These are phyloP conservation scores for Candida saitoana DNA, from an alignment of 805 yeast species.

Conservation along the genomic window DNA sequence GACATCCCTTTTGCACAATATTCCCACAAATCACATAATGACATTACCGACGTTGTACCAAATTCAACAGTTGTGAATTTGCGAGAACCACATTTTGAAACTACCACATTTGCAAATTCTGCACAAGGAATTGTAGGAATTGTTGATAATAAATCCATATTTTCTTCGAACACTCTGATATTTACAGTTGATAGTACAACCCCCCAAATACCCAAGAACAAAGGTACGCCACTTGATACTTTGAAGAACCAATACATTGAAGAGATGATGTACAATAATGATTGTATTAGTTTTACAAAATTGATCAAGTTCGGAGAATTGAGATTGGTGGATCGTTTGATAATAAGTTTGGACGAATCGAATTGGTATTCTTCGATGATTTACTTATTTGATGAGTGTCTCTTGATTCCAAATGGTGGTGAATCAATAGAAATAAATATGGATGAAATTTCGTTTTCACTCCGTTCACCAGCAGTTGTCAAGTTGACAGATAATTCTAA, in stretches of 20 bases:
- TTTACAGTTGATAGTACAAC: slow-evolving; percentile 1
- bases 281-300: neutral
- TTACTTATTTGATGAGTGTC: slow-evolving; percentile 1
- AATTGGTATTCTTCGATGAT: slow-evolving; percentile 2
- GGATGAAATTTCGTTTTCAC: neutral
- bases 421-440: neutral
- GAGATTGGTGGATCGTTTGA: slow-evolving; percentile 2
- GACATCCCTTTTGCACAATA: too few relatives aligned
- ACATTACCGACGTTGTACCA: too few relatives aligned
- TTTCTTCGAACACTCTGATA: neutral
- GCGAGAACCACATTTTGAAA: neutral
- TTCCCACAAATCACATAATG: too few relatives aligned
- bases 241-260: slow-evolving; percentile 1
- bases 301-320: slow-evolving; percentile 1
- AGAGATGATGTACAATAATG: neutral
- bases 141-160: neutral
- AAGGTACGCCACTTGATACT: neutral
- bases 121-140: neutral
- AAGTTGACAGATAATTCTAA: neutral
- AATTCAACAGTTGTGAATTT: too few relatives aligned
- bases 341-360: neutral
- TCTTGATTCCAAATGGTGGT: neutral
- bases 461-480: neutral
- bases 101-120: neutral
- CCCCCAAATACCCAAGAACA: slow-evolving; percentile 1